phyloP scores from a whole-genome alignment of 139 green algal genomes.

The Monoraphidium neglectum region DNA sequence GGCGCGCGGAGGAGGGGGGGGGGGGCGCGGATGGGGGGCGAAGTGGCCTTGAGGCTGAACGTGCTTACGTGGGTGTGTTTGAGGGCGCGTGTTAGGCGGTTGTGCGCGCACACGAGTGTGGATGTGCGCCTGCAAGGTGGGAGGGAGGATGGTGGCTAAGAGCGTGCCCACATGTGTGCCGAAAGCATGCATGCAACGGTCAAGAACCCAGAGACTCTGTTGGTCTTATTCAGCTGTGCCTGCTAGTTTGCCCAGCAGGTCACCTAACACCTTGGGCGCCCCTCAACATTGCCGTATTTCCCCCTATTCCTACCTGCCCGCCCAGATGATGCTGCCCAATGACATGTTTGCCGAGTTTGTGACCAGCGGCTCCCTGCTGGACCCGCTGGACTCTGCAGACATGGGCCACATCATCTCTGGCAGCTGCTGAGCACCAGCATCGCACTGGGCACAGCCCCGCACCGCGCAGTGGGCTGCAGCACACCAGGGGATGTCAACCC shows the following conservation, averaged over 20 bases:
- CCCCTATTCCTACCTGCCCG: slow-evolving; percentile 33
- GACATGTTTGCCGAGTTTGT: slow-evolving; percentile 87
- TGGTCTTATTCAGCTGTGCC: background rate
- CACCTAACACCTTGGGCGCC: background rate
- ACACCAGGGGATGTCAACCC: too few species aligned
- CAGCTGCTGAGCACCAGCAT: too few species aligned
- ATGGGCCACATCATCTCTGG: slow-evolving; percentile 13
- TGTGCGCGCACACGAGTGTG: too few species aligned
- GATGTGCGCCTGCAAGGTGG: background rate
- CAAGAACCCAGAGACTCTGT: too few species aligned
- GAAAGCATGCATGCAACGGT: too few species aligned
- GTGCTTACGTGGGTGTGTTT: background rate
- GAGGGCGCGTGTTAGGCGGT: background rate
- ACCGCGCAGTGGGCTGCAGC: too few species aligned
- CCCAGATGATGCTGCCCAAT: slow-evolving; percentile 88
- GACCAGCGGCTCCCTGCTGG: slow-evolving; percentile 40
- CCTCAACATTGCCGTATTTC: slow-evolving; percentile 5
- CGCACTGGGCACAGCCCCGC: too few species aligned
- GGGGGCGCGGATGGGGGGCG: background rate
- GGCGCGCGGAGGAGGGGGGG: background rate
- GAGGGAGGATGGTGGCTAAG: background rate
- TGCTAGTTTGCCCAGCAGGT: slow-evolving; percentile 26
- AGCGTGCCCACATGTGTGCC: background rate
- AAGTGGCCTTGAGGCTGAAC: background rate
- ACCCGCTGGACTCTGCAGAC: slow-evolving; percentile 43